Percentiles rank a stretch among this genome's conserved stretches.
Conservation (phyloP, 495 filamentous ascomycete species). For the Neurospora pannonica region DNA sequence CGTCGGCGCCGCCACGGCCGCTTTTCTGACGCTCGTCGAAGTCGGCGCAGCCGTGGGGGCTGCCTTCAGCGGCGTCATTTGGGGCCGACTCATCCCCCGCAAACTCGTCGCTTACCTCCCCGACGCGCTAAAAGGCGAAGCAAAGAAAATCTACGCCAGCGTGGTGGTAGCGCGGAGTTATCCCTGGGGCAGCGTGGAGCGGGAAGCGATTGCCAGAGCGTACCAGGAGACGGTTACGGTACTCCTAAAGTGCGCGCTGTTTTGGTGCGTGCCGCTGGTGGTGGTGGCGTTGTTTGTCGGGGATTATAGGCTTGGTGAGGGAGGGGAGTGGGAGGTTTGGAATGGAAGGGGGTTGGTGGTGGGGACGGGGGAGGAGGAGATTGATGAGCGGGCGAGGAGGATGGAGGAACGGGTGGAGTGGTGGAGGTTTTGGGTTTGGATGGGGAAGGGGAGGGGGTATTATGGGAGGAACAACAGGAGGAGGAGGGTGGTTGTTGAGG, state of each 20-base stretch:
- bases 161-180: slow-evolving; percentile 43
- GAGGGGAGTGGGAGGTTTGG: slow-evolving; percentile 20
- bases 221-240: slow-evolving; percentile 45
- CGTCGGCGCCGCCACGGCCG: slow-evolving; percentile 51
- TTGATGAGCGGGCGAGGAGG: neutral
- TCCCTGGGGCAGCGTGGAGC: slow-evolving; percentile 32
- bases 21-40: slow-evolving; percentile 45
- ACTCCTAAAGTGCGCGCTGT: slow-evolving; percentile 39
- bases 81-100: slow-evolving; percentile 44
- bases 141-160: slow-evolving; percentile 41
- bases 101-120: slow-evolving; percentile 47
- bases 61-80: slow-evolving; percentile 53
- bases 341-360: neutral
- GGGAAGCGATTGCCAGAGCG: slow-evolving; percentile 43
- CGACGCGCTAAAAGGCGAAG: slow-evolving; percentile 31
- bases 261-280: slow-evolving; percentile 34
- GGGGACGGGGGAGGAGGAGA: neutral
- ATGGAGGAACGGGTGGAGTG: neutral
- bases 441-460: neutral
- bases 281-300: slow-evolving; percentile 34
- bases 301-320: slow-evolving; percentile 40
- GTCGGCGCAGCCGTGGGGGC: slow-evolving; percentile 55
- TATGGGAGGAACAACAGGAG: neutral
- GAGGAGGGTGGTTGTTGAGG: neutral
- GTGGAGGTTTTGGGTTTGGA: neutral